Evolutionary conservation across 116 monocot genomes (phyloP).

Genomic region (Dioscorea cayenensis): DNA sequence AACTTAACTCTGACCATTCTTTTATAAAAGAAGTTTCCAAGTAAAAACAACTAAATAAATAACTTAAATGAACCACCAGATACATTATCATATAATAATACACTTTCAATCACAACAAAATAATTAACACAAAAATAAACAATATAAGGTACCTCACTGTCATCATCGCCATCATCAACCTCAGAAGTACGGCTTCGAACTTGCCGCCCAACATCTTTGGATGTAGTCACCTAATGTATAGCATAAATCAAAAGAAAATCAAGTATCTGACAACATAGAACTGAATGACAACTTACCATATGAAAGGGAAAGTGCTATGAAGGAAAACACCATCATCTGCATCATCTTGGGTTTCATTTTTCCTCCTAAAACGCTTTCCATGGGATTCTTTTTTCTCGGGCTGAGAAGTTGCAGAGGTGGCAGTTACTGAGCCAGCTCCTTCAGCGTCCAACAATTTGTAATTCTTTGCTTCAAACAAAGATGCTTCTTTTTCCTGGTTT

Average conservation of each 20-base stretch:
- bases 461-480: slow-evolving; percentile 54
- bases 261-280: neutral
- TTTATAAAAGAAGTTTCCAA: no score
- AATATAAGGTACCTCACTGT: slow-evolving; percentile 42
- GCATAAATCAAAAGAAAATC: slow-evolving; percentile 19
- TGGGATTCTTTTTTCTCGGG: slow-evolving; percentile 19
- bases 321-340: slow-evolving; percentile 38
- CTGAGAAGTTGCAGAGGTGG: slow-evolving; percentile 9
- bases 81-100: no score
- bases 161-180: slow-evolving; percentile 40
- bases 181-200: slow-evolving; percentile 29
- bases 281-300: neutral
- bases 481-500: slow-evolving; percentile 71
- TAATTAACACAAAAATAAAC: no score
- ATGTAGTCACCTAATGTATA: slow-evolving; percentile 22
- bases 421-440: slow-evolving; percentile 5
- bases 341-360: slow-evolving; percentile 29
- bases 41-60: no score
- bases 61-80: no score
- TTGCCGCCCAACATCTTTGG: slow-evolving; percentile 21
- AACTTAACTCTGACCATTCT: no score
- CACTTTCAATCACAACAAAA: no score
- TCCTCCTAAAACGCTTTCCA: slow-evolving; percentile 60
- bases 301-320: neutral
- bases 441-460: slow-evolving; percentile 82